Percentiles rank a stretch among this genome's conserved stretches.
These are phyloP conservation scores for Macrophomina tecta DNA, from an alignment of 2,329 filamentous ascomycete species.

Conservation along the genomic window DNA sequence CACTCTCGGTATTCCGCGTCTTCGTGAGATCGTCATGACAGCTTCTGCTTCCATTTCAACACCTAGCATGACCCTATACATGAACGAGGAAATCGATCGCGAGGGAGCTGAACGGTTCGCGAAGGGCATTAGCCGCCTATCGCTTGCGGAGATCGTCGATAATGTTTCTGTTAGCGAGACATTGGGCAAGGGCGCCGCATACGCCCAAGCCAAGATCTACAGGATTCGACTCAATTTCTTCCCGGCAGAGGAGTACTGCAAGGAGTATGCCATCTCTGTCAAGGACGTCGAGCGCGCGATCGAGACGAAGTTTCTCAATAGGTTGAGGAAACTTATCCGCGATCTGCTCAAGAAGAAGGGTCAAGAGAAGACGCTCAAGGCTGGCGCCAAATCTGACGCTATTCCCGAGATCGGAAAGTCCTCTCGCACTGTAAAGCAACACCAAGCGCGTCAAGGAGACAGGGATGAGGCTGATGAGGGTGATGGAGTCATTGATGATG, in stretches of 20 bases:
- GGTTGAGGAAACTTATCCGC: constrained; percentile 72
- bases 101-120: constrained; percentile 79
- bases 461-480: constrained; percentile 60
- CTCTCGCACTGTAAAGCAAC: constrained; percentile 60
- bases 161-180: constrained; percentile 80
- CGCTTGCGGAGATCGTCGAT: constrained; percentile 83
- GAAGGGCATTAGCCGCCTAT: constrained; percentile 88
- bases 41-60: constrained; percentile 89
- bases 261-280: constrained; percentile 82
- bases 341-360: constrained; percentile 82
- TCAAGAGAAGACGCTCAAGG: constrained; percentile 61
- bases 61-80: constrained; percentile 83
- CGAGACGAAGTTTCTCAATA: constrained; percentile 78
- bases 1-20: constrained; percentile 94
- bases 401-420: constrained; percentile 77
- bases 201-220: constrained; percentile 80
- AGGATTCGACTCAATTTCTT: constrained; percentile 84
- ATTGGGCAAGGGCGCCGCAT: constrained; percentile 72
- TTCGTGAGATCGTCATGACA: constrained; percentile 98
- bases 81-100: constrained; percentile 73
- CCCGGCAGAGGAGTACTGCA: constrained; percentile 78
- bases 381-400: constrained; percentile 61
- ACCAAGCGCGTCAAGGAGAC: constrained; percentile 54
- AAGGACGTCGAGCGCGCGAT: constrained; percentile 79
- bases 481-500: constrained; percentile 62